phyloP scores from a whole-genome alignment of 169 alveolate species.

The Cardiosporidium cionae region DNA sequence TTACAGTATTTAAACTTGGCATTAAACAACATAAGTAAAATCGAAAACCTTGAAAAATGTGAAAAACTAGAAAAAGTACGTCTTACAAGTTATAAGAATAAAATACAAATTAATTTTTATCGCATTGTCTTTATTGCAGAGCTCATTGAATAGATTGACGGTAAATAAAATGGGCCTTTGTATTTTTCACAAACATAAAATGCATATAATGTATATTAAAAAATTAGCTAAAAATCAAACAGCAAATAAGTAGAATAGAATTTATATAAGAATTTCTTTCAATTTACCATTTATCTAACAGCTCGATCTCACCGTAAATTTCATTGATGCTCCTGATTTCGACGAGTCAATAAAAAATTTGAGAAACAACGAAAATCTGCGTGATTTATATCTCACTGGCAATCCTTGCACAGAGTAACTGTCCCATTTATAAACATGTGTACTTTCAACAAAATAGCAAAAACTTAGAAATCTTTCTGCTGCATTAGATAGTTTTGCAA shows the following conservation, averaged over 20 bases:
- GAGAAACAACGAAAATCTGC: constrained; percentile 30
- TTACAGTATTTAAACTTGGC: constrained; percentile 83
- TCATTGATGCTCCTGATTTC: constrained; percentile 65
- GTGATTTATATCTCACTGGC: constrained; percentile 79
- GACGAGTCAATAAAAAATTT: constrained; percentile 56
- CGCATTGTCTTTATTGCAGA: too few relatives aligned
- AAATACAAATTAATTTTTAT: too few relatives aligned
- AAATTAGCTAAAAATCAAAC: too few relatives aligned
- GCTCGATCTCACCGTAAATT: constrained; percentile 84
- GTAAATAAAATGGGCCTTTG: too few relatives aligned
- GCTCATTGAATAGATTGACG: too few relatives aligned
- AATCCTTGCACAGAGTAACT: constrained; percentile 78
- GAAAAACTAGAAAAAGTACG: constrained; percentile 70
- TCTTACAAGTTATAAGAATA: too few relatives aligned
- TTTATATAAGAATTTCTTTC: too few relatives aligned
- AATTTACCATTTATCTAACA: neutral
- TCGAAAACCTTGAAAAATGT: constrained; percentile 76
- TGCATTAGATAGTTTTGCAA: too few relatives aligned
- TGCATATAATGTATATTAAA: too few relatives aligned
- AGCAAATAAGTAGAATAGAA: too few relatives aligned
- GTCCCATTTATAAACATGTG: neutral
- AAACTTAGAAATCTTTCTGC: too few relatives aligned
- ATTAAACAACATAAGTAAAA: constrained; percentile 68
- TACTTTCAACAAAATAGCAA: neutral
- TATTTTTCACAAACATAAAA: too few relatives aligned